phyloP scores from a whole-genome alignment of 1,284 basidiomycete genomes.

The Chalciporus sp. region DNA sequence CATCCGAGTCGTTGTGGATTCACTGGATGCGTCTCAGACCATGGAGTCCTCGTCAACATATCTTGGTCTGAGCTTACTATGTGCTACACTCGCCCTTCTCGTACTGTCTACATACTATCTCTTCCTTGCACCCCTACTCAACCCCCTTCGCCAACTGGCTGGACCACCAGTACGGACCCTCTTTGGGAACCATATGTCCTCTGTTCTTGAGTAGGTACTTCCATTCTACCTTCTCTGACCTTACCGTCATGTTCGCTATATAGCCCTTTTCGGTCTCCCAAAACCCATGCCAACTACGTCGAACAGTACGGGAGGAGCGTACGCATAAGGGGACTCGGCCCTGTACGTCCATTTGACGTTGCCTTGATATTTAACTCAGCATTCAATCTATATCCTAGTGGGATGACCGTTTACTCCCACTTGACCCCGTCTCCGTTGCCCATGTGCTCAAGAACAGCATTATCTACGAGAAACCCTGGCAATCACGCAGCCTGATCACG shows the following conservation, averaged over 20 bases:
- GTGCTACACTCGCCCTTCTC: conserved; percentile 25
- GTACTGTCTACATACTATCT: conserved; percentile 31
- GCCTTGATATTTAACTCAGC: conserved; percentile 10
- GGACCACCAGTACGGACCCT: conserved; percentile 55
- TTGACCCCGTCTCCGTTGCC: conserved; percentile 71
- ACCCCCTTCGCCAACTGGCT: conserved; percentile 55
- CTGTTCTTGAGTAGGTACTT: conserved; percentile 57
- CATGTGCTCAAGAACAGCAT: conserved; percentile 70
- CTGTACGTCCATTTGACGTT: conserved; percentile 46
- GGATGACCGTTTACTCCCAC: conserved; percentile 73
- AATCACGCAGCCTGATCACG: conserved; percentile 71
- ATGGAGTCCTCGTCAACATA: conserved; percentile 7
- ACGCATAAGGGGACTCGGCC: conserved; percentile 62
- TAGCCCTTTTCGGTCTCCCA: conserved; percentile 60
- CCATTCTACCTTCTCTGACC: neutral
- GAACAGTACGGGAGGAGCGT: conserved; percentile 59
- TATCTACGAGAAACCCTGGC: conserved; percentile 80
- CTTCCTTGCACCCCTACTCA: conserved; percentile 45
- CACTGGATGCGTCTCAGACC: neutral
- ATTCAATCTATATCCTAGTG: conserved; percentile 46
- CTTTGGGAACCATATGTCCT: conserved; percentile 55
- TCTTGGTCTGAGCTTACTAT: conserved; percentile 22
- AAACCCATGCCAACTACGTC: conserved; percentile 53
- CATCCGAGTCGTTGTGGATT: too few species aligned
- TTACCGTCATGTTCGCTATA: neutral